These are phyloP conservation scores for Murraya paniculata DNA, from an alignment of 345 rosid species.

Conservation along the genomic window DNA sequence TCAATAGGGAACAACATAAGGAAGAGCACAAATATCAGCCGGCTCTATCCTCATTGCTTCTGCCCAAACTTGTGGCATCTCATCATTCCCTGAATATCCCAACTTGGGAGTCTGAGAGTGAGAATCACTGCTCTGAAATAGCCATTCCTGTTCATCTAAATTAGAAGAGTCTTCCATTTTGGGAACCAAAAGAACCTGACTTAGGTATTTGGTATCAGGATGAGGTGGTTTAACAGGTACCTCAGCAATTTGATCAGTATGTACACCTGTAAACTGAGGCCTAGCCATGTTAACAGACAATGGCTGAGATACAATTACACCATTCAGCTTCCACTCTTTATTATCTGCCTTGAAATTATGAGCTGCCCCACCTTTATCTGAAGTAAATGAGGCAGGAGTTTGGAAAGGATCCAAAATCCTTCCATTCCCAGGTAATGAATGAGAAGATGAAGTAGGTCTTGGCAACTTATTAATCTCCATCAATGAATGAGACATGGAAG, in stretches of 20 bases:
- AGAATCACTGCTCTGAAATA: constrained; percentile 30
- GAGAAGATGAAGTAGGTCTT: constrained; percentile 27
- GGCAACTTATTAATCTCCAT: constrained; percentile 16
- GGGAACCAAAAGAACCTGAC: constrained; percentile 54
- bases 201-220: constrained; percentile 61
- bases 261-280: constrained; percentile 24
- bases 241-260: constrained; percentile 36
- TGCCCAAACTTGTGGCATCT: constrained; percentile 57
- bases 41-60: constrained; percentile 55
- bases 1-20: constrained; percentile 77
- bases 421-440: constrained; percentile 42
- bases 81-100: constrained; percentile 27
- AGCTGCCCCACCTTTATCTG: constrained; percentile 28
- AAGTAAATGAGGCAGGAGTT: constrained; percentile 20
- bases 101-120: constrained; percentile 32
- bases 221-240: constrained; percentile 54
- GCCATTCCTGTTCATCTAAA: constrained; percentile 63
- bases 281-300: constrained; percentile 23
- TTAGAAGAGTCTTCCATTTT: constrained; percentile 48
- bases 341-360: constrained; percentile 26
- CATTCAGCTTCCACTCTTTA: constrained; percentile 46
- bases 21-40: constrained; percentile 63
- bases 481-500: constrained; percentile 4
- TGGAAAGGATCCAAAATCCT: constrained; percentile 31
- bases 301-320: constrained; percentile 31